Conservation (phyloP, 805 yeast species). For the Metschnikowia matae region DNA sequence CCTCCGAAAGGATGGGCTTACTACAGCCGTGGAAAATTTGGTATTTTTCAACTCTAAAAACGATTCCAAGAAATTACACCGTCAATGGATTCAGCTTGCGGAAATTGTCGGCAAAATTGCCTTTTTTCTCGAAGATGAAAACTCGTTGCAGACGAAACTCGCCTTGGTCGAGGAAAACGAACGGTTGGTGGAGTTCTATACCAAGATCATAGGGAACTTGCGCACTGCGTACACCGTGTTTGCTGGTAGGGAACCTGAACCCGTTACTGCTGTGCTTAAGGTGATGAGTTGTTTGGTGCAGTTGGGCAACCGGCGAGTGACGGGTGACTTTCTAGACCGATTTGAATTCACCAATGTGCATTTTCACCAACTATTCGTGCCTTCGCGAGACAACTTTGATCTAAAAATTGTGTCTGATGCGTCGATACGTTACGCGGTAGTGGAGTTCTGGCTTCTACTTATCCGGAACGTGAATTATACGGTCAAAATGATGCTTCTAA, state of each 20-base stretch:
- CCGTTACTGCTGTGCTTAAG: constrained; percentile 58
- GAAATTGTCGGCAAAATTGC: constrained; percentile 32
- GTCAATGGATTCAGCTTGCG: constrained; percentile 21
- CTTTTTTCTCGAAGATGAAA: constrained; percentile 17
- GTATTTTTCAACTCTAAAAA: constrained; percentile 42
- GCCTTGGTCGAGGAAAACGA: constrained; percentile 19
- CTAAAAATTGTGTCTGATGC: constrained; percentile 27
- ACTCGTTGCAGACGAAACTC: constrained; percentile 11
- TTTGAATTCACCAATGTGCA: constrained; percentile 66
- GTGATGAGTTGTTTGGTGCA: constrained; percentile 50
- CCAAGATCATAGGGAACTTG: constrained; percentile 48
- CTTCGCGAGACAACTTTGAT: constrained; percentile 42
- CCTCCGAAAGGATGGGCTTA: constrained; percentile 25
- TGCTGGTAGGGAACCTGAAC: constrained; percentile 52
- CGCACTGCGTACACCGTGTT: constrained; percentile 69
- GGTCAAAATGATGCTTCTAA: constrained; percentile 62
- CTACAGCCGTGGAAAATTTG: constrained; percentile 38
- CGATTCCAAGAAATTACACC: constrained; percentile 49
- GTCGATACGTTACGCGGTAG: constrained; percentile 56
- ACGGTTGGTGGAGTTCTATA: constrained; percentile 37
- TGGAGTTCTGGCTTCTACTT: constrained; percentile 58
- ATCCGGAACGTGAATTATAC: constrained; percentile 44
- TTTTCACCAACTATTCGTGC: constrained; percentile 54
- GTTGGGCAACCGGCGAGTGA: constrained; percentile 45
- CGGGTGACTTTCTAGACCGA: constrained; percentile 55